These are phyloP conservation scores for Suillus subluteus DNA, from an alignment of 768 basidiomycete genomes.

Conservation along the genomic window DNA sequence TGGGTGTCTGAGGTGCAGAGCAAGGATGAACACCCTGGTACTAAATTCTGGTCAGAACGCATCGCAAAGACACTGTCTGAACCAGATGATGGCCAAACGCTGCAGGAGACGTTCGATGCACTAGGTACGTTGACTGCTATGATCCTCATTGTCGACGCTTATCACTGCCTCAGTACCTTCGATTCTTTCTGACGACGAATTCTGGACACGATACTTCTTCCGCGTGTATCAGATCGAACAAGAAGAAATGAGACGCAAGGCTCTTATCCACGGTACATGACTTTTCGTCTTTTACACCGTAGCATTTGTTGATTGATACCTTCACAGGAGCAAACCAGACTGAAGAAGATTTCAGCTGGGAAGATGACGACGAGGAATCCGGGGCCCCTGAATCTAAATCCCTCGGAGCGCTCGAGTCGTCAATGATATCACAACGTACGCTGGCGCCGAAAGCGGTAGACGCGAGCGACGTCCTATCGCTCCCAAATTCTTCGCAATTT, in stretches of 20 bases:
- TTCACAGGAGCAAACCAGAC: slow-evolving; percentile 58
- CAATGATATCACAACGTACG: slow-evolving; percentile 28
- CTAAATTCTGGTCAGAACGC: slow-evolving; percentile 56
- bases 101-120: slow-evolving; percentile 55
- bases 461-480: slow-evolving; percentile 23
- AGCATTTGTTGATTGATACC: slow-evolving; percentile 11
- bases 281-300: slow-evolving; percentile 1
- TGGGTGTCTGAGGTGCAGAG: slow-evolving; percentile 66
- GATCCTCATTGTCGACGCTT: background rate
- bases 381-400: slow-evolving; percentile 20
- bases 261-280: slow-evolving; percentile 67
- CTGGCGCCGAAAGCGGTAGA: slow-evolving; percentile 26
- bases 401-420: slow-evolving; percentile 14
- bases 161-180: slow-evolving; percentile 61
- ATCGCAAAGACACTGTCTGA: slow-evolving; percentile 54
- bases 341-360: slow-evolving; percentile 93
- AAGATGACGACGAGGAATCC: slow-evolving; percentile 86
- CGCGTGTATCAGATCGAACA: slow-evolving; percentile 76
- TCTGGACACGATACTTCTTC: slow-evolving; percentile 94
- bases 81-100: slow-evolving; percentile 50
- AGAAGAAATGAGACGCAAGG: slow-evolving; percentile 82
- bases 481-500: slow-evolving; percentile 36
- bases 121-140: slow-evolving; percentile 53
- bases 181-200: slow-evolving; percentile 61
- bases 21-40: slow-evolving; percentile 53